Evolutionary conservation across 192 early-diverging fungal genomes (phyloP).

Genomic region (Linnemannia elongata): DNA sequence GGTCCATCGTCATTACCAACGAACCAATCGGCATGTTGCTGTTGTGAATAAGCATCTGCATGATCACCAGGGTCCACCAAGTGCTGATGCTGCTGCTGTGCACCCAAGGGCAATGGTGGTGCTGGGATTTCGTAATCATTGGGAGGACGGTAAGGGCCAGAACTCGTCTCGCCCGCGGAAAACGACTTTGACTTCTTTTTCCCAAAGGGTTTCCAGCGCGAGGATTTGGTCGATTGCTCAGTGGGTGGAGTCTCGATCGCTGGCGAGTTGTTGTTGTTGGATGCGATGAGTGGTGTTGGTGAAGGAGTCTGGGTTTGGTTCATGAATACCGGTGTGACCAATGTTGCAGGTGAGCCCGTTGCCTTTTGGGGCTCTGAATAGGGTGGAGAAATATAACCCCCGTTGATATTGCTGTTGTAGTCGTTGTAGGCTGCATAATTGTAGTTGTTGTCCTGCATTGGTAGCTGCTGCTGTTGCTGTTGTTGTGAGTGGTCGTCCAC

Average conservation of each 20-base stretch:
- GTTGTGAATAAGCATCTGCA: conserved; percentile 19
- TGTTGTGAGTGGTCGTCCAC: not conserved
- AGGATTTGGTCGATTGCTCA: conserved; percentile 16
- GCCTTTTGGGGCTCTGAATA: conserved; percentile 7
- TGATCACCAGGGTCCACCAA: conserved; percentile 17
- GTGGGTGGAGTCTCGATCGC: not conserved
- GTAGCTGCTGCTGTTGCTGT: conserved; percentile 6
- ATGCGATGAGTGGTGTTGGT: conserved; percentile 12
- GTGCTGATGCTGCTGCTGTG: not conserved
- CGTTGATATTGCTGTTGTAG: not conserved
- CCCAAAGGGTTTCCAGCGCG: conserved; percentile 44
- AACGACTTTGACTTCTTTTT: conserved; percentile 55
- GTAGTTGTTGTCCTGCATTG: not conserved
- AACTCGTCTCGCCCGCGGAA: conserved; percentile 12
- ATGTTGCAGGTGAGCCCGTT: conserved; percentile 12
- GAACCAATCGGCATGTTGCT: conserved; percentile 30
- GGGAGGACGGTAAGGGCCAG: conserved; percentile 16
- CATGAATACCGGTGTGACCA: conserved; percentile 31
- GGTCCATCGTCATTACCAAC: conserved; percentile 2
- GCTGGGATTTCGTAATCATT: conserved; percentile 22
- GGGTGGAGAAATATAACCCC: conserved; percentile 20
- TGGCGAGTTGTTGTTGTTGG: not conserved
- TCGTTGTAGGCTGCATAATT: not conserved
- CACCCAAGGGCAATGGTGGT: not conserved
- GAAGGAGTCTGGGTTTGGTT: conserved; percentile 22